Percentiles rank a stretch among this genome's conserved stretches.
These are phyloP conservation scores for Volvox africanus DNA, from an alignment of 139 green algal species.

Conservation along the genomic window DNA sequence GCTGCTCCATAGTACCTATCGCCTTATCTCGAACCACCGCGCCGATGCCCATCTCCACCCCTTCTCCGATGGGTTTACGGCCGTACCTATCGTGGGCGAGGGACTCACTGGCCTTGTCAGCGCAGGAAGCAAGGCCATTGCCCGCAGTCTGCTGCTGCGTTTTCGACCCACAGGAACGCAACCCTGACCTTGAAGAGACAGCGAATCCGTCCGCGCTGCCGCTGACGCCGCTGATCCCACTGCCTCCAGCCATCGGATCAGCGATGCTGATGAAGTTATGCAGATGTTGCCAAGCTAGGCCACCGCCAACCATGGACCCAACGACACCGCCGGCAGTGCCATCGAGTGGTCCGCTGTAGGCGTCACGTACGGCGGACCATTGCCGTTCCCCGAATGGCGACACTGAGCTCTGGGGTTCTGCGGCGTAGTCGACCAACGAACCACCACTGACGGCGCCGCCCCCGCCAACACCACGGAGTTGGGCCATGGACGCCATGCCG, in stretches of 20 bases:
- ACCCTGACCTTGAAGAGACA: too few species aligned
- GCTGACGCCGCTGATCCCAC: neutral
- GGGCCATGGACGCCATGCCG: too few species aligned
- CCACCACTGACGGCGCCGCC: neutral
- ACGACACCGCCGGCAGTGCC: neutral
- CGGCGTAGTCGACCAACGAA: neutral
- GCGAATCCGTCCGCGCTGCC: neutral
- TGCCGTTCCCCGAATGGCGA: neutral
- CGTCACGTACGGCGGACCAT: neutral
- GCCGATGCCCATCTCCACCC: too few species aligned
- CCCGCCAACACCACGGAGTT: neutral
- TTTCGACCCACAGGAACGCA: too few species aligned
- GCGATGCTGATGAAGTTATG: slow-evolving; percentile 7
- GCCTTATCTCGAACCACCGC: too few species aligned
- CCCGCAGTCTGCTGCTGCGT: too few species aligned
- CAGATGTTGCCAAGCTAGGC: neutral
- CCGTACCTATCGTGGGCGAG: too few species aligned
- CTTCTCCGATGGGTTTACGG: too few species aligned
- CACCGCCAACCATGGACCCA: neutral
- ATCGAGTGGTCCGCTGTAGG: neutral
- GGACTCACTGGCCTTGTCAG: too few species aligned
- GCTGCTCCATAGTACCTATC: too few species aligned
- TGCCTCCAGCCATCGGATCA: neutral
- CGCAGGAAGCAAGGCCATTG: too few species aligned
- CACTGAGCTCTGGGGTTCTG: neutral